phyloP scores from a whole-genome alignment of 2,329 filamentous ascomycete genomes.

The Colletotrichum agaves region DNA sequence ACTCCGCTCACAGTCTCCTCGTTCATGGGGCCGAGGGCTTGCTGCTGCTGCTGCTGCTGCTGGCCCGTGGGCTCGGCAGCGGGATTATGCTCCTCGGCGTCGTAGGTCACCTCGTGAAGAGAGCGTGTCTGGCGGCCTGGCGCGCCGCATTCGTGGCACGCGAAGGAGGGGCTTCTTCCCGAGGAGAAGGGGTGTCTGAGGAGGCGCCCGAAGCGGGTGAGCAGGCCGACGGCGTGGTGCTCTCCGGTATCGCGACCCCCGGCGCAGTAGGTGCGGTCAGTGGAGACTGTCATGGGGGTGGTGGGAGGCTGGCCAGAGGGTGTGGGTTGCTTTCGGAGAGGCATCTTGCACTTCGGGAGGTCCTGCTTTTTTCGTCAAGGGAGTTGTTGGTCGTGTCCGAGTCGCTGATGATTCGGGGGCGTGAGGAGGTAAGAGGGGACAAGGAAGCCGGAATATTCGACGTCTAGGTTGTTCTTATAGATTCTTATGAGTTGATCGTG shows the following conservation, averaged over 20 bases:
- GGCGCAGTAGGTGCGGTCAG: not conserved
- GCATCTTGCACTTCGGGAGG: not conserved
- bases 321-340: constrained; percentile 1
- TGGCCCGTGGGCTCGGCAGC: not conserved
- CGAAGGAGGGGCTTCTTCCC: not conserved
- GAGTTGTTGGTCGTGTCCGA: not conserved
- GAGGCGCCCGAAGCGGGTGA: not conserved
- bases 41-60: no score
- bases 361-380: not conserved
- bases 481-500: no score
- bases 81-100: not conserved
- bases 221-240: not conserved
- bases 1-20: constrained; percentile 8
- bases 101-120: not conserved
- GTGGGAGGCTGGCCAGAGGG: not conserved
- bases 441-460: no score
- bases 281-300: not conserved
- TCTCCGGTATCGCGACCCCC: not conserved
- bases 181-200: not conserved
- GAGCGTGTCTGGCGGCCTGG: not conserved
- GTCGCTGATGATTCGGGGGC: no score
- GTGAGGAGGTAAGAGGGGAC: no score
- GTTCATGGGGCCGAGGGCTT: not conserved
- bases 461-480: no score
- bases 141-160: constrained; percentile 12